Evolutionary conservation across 345 rosid genomes (phyloP), one percentile per base, ranked within the genome.

Genomic region (Syzygium aromaticum): DNA sequence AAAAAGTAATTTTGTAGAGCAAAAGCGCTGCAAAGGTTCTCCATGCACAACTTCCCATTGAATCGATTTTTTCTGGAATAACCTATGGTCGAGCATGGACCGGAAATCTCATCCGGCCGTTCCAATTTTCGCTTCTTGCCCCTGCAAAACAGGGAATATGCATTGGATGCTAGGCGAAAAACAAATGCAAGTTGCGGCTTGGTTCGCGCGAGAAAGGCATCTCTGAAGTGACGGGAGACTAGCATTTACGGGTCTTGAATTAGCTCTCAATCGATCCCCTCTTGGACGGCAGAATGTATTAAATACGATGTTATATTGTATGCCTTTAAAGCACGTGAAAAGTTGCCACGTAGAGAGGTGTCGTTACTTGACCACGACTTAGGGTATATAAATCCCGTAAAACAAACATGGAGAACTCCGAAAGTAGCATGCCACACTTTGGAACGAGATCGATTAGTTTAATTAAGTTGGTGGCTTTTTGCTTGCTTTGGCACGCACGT

Each of bases 101-200:
- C 0, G 0, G 0, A 33, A 28, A 63, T 28, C 0, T 63, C 1
- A 63, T 28, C 1, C 1, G 38, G 3, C 1, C 6, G 38, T 1
- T 28, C 1, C 0, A 0, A 2, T 15, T 63, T 63, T 63, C 1
- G 3, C 77, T 28, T 15, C 21, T 0, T 3, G 77, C 40, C 8
- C 38, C 2, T 14, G 21, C 40, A 63, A 63, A 28, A 63, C 0
- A 43, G 2, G 77, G 73, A 28, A n/a, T 4, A 14, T 1, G 40
- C 38, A n/a, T 43, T 17, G 19, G 2, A 64, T 64, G 43, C 43
- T 5, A 16, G 12, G 43, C 16, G 3, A 8, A 64, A 64, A 16
- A 64, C 1, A 64, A 16, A 30, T 64, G 22, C 1, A 64, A 8
- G 22, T 64, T 16, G 43, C 0, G 0, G 30, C 40, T 64, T 4